phyloP scores from a whole-genome alignment of 164 flowering plant genomes.

The Cinnamomum chago region DNA sequence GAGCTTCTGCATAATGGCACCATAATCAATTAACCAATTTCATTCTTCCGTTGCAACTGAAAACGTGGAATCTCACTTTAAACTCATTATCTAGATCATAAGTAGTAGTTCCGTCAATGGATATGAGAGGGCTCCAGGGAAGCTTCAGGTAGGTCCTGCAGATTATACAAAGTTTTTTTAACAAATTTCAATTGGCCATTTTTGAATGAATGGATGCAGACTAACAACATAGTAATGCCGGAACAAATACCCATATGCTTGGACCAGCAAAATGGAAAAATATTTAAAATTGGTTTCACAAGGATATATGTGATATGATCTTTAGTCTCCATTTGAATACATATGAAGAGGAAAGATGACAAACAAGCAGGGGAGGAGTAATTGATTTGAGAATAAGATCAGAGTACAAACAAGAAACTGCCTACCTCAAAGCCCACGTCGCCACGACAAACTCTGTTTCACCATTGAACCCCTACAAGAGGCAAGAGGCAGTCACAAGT shows the following conservation, averaged over 20 bases:
- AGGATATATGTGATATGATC: neutral
- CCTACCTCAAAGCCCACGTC: slow-evolving; percentile 83
- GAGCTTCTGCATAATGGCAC: too few relatives aligned
- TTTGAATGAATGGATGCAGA: neutral
- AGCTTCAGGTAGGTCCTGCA: slow-evolving; percentile 84
- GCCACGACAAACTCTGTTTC: slow-evolving; percentile 44
- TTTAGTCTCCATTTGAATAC: neutral
- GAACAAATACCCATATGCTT: neutral
- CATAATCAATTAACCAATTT: too few relatives aligned
- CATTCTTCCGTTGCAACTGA: neutral
- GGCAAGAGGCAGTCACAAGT: slow-evolving; percentile 6
- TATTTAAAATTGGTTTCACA: neutral
- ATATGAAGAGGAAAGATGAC: neutral
- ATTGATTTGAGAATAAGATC: neutral
- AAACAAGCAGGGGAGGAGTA: neutral
- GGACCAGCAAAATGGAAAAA: neutral
- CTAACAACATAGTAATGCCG: neutral
- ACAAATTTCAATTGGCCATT: too few relatives aligned
- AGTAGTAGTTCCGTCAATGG: slow-evolving; percentile 70
- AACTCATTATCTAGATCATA: slow-evolving; percentile 62
- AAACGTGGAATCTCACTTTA: slow-evolving; percentile 37
- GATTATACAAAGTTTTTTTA: neutral
- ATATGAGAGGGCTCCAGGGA: slow-evolving; percentile 90
- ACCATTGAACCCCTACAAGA: slow-evolving; percentile 39
- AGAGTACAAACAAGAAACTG: slow-evolving; percentile 13